Percentiles rank a stretch among this genome's conserved stretches.
Conservation (phyloP, 2,329 filamentous ascomycete species). For the Colletotrichum neosansevieriae region DNA sequence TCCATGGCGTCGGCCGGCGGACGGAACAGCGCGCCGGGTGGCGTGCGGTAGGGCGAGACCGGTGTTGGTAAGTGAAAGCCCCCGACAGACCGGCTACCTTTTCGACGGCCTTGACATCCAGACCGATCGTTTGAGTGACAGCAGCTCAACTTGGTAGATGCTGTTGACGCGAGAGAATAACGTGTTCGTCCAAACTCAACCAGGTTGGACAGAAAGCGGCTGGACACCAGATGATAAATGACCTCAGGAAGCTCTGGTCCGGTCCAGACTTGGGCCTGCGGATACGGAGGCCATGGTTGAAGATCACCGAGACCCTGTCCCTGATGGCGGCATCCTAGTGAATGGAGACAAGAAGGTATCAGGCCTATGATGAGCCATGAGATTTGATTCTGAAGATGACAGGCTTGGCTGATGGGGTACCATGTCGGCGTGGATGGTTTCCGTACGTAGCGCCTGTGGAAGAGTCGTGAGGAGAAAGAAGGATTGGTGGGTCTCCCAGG, state of each 20-base stretch:
- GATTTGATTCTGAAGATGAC: constrained; percentile 13
- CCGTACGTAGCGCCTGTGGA: constrained; percentile 17
- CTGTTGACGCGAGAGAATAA: constrained; percentile 3
- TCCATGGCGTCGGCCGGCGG: constrained; percentile 27
- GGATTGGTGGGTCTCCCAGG: not conserved
- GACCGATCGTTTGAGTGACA: not conserved
- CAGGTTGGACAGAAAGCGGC: constrained; percentile 12
- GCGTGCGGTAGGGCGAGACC: not conserved
- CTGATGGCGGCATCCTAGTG: not conserved
- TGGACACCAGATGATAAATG: constrained; percentile 31
- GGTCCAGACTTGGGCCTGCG: constrained; percentile 13
- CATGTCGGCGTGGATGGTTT: constrained; percentile 15
- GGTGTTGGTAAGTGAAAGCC: not conserved
- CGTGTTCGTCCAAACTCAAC: not conserved
- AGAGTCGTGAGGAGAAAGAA: not conserved
- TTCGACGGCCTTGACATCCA: constrained; percentile 18
- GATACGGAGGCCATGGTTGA: constrained; percentile 20
- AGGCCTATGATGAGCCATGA: not conserved
- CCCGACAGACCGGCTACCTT: constrained; percentile 2
- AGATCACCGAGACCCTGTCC: constrained; percentile 22
- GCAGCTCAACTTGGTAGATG: not conserved
- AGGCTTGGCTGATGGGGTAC: constrained; percentile 9
- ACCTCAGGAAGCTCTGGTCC: not conserved
- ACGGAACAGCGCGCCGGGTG: not conserved
- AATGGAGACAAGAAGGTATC: not conserved